A percentile compares a stretch with the other conserved stretches of the same genome.
phyloP scores from a whole-genome alignment of 2,329 filamentous ascomycete species.

The Aspergillus sp. region DNA sequence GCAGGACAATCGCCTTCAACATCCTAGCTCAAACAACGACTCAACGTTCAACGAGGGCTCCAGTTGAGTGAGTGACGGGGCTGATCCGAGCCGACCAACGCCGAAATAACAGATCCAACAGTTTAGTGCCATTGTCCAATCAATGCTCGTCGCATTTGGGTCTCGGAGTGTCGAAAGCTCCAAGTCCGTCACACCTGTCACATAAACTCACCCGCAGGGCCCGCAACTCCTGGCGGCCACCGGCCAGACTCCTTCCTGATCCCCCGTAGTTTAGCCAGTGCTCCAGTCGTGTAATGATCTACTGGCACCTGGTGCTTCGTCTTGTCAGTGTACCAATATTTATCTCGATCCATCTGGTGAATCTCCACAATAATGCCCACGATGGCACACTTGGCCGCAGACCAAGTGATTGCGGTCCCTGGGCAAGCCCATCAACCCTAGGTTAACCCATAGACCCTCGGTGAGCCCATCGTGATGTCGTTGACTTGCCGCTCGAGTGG shows the following conservation, averaged over 20 bases:
- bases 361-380: neutral
- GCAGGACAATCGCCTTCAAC: neutral
- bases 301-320: too few relatives aligned
- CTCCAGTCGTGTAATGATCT: too few relatives aligned
- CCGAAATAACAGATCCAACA: neutral
- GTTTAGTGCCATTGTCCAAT: neutral
- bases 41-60: neutral
- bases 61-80: too few relatives aligned
- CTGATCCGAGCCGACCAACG: neutral
- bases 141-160: neutral
- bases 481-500: neutral
- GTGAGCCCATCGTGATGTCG: neutral
- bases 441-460: neutral
- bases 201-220: neutral
- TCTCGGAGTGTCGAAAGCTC: neutral
- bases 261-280: too few relatives aligned
- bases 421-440: neutral
- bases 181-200: conserved; percentile 5
- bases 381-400: neutral
- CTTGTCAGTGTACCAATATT: too few relatives aligned
- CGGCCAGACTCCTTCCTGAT: too few relatives aligned
- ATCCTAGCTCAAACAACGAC: neutral
- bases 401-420: neutral
- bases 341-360: neutral
- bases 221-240: too few relatives aligned